Percentiles rank a stretch among this genome's conserved stretches.
Conservation (phyloP, 805 yeast genomes). For the Wickerhamomyces chambardii region DNA sequence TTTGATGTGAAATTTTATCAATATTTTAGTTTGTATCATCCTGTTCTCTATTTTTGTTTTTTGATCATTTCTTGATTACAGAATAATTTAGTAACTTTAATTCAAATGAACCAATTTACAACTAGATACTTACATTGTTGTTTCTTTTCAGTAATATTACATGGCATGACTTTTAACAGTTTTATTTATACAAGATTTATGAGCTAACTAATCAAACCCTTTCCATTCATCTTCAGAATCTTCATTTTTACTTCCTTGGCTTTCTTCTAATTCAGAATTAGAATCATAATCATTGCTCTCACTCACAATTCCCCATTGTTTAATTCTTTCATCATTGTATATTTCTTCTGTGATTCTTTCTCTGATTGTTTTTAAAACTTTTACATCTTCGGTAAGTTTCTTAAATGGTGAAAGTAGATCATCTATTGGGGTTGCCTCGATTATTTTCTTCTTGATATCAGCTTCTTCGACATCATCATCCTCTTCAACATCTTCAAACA, state of each 20-base stretch:
- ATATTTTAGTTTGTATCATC: too few species aligned
- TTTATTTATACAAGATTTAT: too few species aligned
- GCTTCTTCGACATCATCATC: constrained; percentile 36
- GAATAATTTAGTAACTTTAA: too few species aligned
- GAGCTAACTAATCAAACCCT: constrained; percentile 21
- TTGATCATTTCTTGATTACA: too few species aligned
- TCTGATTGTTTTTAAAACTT: constrained; percentile 55
- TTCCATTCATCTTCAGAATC: constrained; percentile 27
- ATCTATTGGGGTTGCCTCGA: constrained; percentile 41
- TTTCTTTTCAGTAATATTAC: too few species aligned
- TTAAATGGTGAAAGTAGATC: constrained; percentile 53
- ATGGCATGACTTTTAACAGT: too few species aligned
- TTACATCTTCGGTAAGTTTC: constrained; percentile 35
- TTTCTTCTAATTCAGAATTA: constrained; percentile 19
- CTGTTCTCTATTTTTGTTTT: too few species aligned
- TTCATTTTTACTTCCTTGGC: constrained; percentile 12
- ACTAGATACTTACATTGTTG: too few species aligned
- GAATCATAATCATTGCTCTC: constrained; percentile 16
- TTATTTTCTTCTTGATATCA: constrained; percentile 28
- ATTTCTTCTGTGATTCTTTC: constrained; percentile 58
- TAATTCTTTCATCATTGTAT: constrained; percentile 52
- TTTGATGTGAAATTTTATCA: too few species aligned
- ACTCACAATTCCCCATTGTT: constrained; percentile 48
- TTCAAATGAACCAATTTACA: too few species aligned
- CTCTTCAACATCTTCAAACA: constrained; percentile 39